Evolutionary conservation across 345 rosid genomes (phyloP), one percentile per base, ranked within the genome.

Genomic region (Lumnitzera littorea): DNA sequence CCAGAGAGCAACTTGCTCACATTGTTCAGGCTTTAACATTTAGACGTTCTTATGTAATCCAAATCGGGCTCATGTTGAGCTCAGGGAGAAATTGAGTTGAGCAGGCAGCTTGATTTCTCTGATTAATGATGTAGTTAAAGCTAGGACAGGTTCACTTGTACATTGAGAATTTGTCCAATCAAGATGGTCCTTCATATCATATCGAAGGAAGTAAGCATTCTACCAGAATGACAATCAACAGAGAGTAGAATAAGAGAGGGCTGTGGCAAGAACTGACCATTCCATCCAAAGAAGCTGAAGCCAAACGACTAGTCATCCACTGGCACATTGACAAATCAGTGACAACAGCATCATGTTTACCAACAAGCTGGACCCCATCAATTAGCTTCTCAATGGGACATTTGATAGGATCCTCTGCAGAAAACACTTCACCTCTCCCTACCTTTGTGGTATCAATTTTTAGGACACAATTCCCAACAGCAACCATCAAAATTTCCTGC

Each of bases 251-350:
- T 8, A 58, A 46, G 20, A 43, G 51, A 48, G 31, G 16, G 31
- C 14, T 41, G 11, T n/a, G 14, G 51, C 14, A 20, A 49, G 66
- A 48, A 81, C 98, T 63, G 58, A 92, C 98, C 79, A 81, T 76
- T 74, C 98, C 97, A 80, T 92, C 98, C 27, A 59, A 69, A 1
- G 98, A 85, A 68, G 98, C 88, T 50, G 98, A 92, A 70, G 79
- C 96, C 72, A 87, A 80, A 55, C 87, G 84, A 36, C 88, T 80
- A 57, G 76, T 81, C 91, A 83, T 82, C 96, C 91, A 89, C 59
- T 89, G 91, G 76, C 91, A 92, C 88, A 92, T 85, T 29, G 97
- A 92, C 71, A 92, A 74, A 75, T 84, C 98, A n/a, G 98, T 92
- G 51, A 92, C 80, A 71, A 84, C 95, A 48, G 90, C 97, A 58